Percentiles rank a stretch among this genome's conserved stretches.
phyloP scores from a whole-genome alignment of 1,139 yeast genomes.

The Pneumocystis carinii region DNA sequence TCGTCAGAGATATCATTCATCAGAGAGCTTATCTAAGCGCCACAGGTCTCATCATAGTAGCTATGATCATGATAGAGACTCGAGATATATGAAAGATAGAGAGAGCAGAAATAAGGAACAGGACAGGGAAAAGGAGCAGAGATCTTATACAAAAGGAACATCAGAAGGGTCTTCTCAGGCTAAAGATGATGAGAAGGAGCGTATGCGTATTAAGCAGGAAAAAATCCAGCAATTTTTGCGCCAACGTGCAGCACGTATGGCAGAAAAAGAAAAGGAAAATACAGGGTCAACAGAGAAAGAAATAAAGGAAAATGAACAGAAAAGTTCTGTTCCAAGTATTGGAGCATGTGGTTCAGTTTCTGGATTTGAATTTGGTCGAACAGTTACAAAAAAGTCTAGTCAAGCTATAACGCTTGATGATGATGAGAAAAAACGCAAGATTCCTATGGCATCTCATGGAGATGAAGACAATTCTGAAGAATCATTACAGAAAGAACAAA shows the following conservation, averaged over 20 bases:
- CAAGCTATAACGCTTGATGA: background rate
- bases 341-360: background rate
- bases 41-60: background rate
- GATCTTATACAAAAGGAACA: background rate
- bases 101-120: background rate
- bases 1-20: background rate
- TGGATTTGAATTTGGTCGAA: background rate
- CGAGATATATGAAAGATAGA: background rate
- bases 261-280: background rate
- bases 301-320: background rate
- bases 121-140: background rate
- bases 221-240: background rate
- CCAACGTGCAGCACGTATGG: background rate
- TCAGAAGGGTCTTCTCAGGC: background rate
- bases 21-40: background rate
- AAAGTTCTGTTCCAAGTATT: background rate
- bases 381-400: background rate
- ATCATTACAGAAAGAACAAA: background rate
- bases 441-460: background rate
- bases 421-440: background rate
- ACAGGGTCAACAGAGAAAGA: background rate
- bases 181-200: background rate
- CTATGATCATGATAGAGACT: background rate
- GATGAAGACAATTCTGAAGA: background rate
- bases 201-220: background rate